phyloP scores from a whole-genome alignment of 1,284 basidiomycete species.

The Naganishia sp. region DNA sequence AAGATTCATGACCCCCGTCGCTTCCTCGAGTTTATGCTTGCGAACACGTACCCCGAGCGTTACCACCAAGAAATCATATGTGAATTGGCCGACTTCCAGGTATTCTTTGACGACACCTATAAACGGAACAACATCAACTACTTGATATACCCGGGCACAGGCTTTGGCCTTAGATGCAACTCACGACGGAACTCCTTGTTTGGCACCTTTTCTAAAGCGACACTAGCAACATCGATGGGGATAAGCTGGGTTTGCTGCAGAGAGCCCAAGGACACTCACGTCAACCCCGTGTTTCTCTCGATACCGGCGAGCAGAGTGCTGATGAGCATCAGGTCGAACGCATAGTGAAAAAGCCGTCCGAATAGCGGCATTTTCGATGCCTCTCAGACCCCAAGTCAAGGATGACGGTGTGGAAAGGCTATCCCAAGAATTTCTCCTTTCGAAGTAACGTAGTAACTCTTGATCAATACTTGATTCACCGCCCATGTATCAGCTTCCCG shows the following conservation, averaged over 20 bases:
- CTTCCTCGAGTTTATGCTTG: too few relatives aligned
- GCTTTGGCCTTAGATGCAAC: slow-evolving; percentile 39
- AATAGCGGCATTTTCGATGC: slow-evolving; percentile 23
- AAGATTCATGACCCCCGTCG: slow-evolving; percentile 2
- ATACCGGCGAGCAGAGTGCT: slow-evolving; percentile 76
- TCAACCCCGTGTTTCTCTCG: slow-evolving; percentile 74
- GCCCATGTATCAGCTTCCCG: too few relatives aligned
- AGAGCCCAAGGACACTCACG: slow-evolving; percentile 58
- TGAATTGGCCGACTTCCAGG: slow-evolving; percentile 78
- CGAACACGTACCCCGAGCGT: slow-evolving; percentile 66
- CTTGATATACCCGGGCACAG: neutral
- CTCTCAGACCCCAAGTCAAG: too few relatives aligned
- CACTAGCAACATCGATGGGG: neutral
- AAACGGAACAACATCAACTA: slow-evolving; percentile 2
- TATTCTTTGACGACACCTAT: slow-evolving; percentile 70
- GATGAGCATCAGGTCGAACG: slow-evolving; percentile 73
- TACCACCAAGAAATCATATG: slow-evolving; percentile 78
- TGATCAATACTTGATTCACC: too few relatives aligned
- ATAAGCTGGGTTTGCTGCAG: neutral
- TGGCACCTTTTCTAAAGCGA: slow-evolving; percentile 65
- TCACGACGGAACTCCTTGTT: slow-evolving; percentile 80
- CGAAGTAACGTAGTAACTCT: too few relatives aligned
- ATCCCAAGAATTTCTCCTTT: too few relatives aligned
- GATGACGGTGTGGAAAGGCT: too few relatives aligned
- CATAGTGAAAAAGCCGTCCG: slow-evolving; percentile 63